Percentiles rank a stretch among this genome's conserved stretches.
phyloP scores from a whole-genome alignment of 176 grass and related monocot genomes.

The Ensete ventricosum region DNA sequence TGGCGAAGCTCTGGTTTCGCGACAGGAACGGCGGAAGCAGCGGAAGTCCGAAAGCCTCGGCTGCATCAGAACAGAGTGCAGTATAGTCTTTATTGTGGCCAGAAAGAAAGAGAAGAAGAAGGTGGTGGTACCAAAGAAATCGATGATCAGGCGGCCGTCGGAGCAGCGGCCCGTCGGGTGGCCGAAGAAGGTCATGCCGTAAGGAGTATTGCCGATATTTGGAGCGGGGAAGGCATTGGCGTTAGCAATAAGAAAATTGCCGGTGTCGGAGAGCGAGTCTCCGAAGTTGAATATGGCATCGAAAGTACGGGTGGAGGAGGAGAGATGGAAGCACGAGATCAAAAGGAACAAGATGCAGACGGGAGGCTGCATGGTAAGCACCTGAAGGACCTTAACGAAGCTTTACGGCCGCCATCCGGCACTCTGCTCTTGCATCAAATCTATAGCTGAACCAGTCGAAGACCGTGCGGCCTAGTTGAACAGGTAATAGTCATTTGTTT shows the following conservation, averaged over 20 bases:
- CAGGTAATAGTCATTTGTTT: no score
- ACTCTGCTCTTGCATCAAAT: no score
- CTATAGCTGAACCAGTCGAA: no score
- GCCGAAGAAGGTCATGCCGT: slow-evolving; percentile 93
- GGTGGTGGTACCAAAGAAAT: slow-evolving; percentile 52
- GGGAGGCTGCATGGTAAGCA: not conserved
- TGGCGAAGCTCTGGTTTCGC: slow-evolving; percentile 30
- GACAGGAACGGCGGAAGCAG: slow-evolving; percentile 57
- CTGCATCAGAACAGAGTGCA: slow-evolving; percentile 19
- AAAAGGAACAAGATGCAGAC: not conserved
- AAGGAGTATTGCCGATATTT: slow-evolving; percentile 22
- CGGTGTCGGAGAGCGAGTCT: slow-evolving; percentile 32
- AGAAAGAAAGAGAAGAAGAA: not conserved
- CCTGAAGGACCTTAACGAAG: no score
- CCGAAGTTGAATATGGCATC: slow-evolving; percentile 42
- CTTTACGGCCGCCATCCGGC: no score
- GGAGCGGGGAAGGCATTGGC: not conserved
- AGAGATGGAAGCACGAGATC: not conserved
- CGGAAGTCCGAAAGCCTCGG: slow-evolving; percentile 68
- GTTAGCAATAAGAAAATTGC: slow-evolving; percentile 19
- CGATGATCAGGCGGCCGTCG: slow-evolving; percentile 72
- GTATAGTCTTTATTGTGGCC: not conserved
- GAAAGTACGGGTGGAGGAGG: slow-evolving; percentile 11
- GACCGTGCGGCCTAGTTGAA: no score
- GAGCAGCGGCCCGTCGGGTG: slow-evolving; percentile 72